These are phyloP conservation scores for Aspergillus ibericus DNA, from an alignment of 2,329 filamentous ascomycete species.

Conservation along the genomic window DNA sequence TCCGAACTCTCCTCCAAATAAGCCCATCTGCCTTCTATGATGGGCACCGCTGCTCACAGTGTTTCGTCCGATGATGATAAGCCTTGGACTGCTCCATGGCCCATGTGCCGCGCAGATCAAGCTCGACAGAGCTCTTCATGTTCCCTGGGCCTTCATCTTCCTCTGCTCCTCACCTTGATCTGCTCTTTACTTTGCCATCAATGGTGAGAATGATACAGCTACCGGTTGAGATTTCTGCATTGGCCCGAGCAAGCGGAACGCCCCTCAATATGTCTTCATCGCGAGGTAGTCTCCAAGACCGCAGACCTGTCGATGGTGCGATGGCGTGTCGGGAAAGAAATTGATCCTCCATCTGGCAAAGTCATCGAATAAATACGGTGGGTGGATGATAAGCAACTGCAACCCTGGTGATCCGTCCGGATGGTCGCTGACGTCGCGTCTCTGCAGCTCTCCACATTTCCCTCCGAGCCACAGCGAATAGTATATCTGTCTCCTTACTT, in stretches of 20 bases:
- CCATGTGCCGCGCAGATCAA: too few relatives aligned
- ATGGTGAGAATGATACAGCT: too few relatives aligned
- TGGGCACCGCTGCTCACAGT: too few relatives aligned
- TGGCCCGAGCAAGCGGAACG: not conserved
- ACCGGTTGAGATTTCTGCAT: too few relatives aligned
- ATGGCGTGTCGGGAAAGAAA: not conserved
- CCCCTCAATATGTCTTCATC: not conserved
- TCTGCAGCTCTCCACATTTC: not conserved
- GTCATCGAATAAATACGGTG: not conserved
- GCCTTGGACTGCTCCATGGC: too few relatives aligned
- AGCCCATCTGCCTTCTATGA: not conserved
- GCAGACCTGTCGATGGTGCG: too few relatives aligned
- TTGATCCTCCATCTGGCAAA: too few relatives aligned
- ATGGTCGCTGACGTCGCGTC: not conserved
- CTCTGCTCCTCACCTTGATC: too few relatives aligned
- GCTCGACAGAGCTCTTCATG: too few relatives aligned
- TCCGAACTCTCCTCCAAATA: not conserved
- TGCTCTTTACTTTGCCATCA: too few relatives aligned
- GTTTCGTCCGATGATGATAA: too few relatives aligned
- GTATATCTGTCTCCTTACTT: not conserved
- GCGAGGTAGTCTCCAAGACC: not conserved
- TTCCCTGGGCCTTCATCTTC: too few relatives aligned
- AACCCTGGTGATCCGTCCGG: not conserved
- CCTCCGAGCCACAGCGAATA: not conserved
- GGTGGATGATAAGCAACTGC: not conserved